A percentile compares a stretch with the other conserved stretches of the same genome.
These are phyloP conservation scores for Stentor roeselii DNA, from an alignment of 73 alveolate genomes.

Conservation along the genomic window DNA sequence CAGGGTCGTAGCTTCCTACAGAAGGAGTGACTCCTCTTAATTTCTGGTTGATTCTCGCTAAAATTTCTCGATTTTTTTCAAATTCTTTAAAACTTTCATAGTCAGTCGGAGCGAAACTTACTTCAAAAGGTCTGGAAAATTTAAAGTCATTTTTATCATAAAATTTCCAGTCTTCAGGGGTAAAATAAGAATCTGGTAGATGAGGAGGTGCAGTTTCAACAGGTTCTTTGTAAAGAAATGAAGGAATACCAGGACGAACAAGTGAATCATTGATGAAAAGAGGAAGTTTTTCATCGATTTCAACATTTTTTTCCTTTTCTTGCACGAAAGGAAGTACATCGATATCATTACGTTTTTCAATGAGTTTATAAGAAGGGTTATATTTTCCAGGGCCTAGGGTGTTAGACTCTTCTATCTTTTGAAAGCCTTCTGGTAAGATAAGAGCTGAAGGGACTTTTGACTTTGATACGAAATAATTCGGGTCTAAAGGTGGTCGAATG, in stretches of 20 bases:
- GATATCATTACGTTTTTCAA: background rate
- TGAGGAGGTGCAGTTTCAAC: background rate
- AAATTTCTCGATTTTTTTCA: conserved; percentile 11
- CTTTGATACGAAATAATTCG: background rate
- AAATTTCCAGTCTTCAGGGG: conserved; percentile 22
- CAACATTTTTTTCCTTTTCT: background rate
- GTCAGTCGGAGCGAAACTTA: background rate
- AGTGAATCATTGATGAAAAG: background rate
- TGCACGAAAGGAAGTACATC: conserved; percentile 7
- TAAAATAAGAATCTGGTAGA: background rate
- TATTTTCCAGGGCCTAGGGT: conserved; percentile 22
- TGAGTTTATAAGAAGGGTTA: background rate
- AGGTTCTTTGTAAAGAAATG: conserved; percentile 2
- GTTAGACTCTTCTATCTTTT: background rate
- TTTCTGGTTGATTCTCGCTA: conserved; percentile 9
- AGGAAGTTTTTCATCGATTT: conserved; percentile 10
- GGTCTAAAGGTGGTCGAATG: background rate
- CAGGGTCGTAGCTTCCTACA: conserved; percentile 4
- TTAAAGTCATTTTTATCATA: background rate
- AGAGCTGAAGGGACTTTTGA: background rate
- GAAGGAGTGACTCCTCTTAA: background rate
- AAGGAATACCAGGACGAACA: background rate
- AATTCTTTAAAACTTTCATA: background rate
- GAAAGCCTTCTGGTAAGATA: background rate
- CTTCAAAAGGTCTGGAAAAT: background rate